Base-by-base conservation (phyloP, 805 yeast species). In the Brettanomyces bruxellensis region DNA sequence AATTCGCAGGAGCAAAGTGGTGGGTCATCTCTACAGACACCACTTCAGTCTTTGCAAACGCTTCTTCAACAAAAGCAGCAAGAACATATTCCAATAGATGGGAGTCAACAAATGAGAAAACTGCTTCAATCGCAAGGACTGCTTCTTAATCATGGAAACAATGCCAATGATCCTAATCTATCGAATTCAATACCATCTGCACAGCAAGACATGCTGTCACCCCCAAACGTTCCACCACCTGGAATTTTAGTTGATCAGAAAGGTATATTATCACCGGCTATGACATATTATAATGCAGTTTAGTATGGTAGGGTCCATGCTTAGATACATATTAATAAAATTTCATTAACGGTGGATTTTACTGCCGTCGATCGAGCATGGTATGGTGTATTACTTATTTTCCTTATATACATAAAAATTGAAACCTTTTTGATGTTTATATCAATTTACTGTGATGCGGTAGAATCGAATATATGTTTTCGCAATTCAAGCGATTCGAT, bases 221-320 rank as follows among this genome's bases (percentile, higher is more conserved):
- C 32, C 9, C 7, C 32, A 28, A 49, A 44, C 36, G 48, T 49
- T 18, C 53, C 55, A 14, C 56, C 59, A 9, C 50, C 54, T 18
- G 57, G 51, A 5, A 45, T 49, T 8, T 35, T 49, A 11, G 40
- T 47, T 9, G 57, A 57, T 25, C 53, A 50, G 38, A 55, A 55
- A 41, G 52, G 51, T 30, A 40, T 51, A 1, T 45, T 54, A 28
- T 55, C 61, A 23, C 60, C 62, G 14, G 50, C 56, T 45, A 49
- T 55, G 54, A 48, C 55, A 44, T 56, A 52, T 41, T 53, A 47
- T 40, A 48, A 52, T 25, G 9, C 32, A 28, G 32, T 9, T 28
- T 28, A 28, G 32, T 18, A 18, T 18, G 2, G 18, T 18, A 18
- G 18, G 18, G 18, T 18, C 18, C 18, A 18, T 18, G 18, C 18